These are phyloP conservation scores for Fusarium xyrophilum DNA, from an alignment of 2,329 filamentous ascomycete species.

Conservation along the genomic window DNA sequence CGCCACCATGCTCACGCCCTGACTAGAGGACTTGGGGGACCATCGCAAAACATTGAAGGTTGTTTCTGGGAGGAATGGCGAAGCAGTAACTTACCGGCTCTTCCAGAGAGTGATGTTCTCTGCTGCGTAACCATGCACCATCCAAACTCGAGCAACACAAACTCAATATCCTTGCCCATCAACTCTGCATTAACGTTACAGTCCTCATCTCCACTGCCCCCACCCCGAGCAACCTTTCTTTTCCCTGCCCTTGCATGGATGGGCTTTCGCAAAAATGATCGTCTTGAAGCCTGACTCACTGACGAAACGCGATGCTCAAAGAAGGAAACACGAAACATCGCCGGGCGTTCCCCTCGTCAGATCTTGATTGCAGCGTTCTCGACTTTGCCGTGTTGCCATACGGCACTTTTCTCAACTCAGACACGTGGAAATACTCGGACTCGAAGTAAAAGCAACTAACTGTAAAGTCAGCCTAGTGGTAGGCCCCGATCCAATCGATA, in stretches of 20 bases:
- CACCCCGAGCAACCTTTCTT: constrained; percentile 11
- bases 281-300: constrained; percentile 7
- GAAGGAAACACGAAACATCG: constrained; percentile 35
- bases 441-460: neutral
- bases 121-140: constrained; percentile 10
- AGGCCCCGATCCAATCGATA: no score
- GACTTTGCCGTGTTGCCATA: neutral
- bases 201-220: constrained; percentile 1
- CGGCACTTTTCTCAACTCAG: neutral
- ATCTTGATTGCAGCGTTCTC: constrained; percentile 8
- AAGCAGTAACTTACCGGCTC: neutral
- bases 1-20: neutral
- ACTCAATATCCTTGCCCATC: constrained; percentile 3
- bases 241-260: constrained; percentile 20
- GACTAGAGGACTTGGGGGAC: neutral
- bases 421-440: constrained; percentile 13
- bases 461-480: neutral
- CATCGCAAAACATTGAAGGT: neutral
- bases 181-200: constrained; percentile 29
- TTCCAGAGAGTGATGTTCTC: neutral
- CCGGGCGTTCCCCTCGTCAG: constrained; percentile 7
- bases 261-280: neutral
- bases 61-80: neutral
- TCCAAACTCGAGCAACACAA: neutral
- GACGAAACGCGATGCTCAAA: constrained; percentile 4